A percentile compares a stretch with the other conserved stretches of the same genome.
Evolutionary conservation across 768 basidiomycete species (phyloP).

Genomic region (Tricholoma terreum): DNA sequence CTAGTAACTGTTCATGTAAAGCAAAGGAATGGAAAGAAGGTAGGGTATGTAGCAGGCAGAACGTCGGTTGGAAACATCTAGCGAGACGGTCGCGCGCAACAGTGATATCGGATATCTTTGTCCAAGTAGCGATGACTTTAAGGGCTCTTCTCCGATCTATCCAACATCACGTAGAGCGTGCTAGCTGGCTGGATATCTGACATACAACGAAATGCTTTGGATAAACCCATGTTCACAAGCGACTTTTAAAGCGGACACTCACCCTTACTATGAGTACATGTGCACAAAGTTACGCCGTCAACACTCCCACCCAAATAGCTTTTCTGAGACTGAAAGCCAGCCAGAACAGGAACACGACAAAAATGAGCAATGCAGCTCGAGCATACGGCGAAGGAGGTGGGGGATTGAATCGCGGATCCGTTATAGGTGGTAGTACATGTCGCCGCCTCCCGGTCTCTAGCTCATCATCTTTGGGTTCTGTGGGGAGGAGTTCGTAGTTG

Average conservation of each 20-base stretch:
- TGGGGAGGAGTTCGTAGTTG: slow-evolving; percentile 13
- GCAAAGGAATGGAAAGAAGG: not conserved
- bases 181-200: not conserved
- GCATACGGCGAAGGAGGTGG: slow-evolving; percentile 45
- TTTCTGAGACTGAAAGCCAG: slow-evolving; percentile 32
- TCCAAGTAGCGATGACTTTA: not conserved
- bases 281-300: slow-evolving; percentile 14
- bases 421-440: slow-evolving; percentile 17
- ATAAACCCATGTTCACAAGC: not conserved
- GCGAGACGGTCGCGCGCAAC: not conserved
- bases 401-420: slow-evolving; percentile 34
- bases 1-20: not conserved
- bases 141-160: not conserved
- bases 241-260: no score
- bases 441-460: slow-evolving; percentile 2
- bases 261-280: not conserved
- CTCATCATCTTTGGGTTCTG: slow-evolving; percentile 4
- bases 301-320: slow-evolving; percentile 22
- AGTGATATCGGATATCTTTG: not conserved
- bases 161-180: not conserved
- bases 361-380: slow-evolving; percentile 40
- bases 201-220: no score
- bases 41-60: not conserved
- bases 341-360: slow-evolving; percentile 44
- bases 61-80: not conserved